Conservation (phyloP, 371 early-diverging fungal species). For the Smittium culicis region DNA sequence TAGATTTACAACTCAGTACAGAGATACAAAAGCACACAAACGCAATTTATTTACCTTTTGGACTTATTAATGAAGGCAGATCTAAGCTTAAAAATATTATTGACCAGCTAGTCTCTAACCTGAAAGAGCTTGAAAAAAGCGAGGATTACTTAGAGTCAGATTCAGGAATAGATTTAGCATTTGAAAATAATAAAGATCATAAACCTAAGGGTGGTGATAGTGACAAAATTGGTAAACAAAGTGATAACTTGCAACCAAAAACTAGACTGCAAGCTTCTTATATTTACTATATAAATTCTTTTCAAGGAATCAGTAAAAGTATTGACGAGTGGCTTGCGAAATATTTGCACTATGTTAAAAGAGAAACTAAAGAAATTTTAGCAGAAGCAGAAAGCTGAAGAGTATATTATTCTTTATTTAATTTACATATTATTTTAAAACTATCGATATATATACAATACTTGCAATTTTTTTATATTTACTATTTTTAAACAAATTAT, state of each 20-base stretch:
- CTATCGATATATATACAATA: too few relatives aligned
- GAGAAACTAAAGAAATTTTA: background rate
- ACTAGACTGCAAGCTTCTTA: background rate
- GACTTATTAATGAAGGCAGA: background rate
- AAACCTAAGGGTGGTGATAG: too few relatives aligned
- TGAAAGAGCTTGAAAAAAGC: background rate
- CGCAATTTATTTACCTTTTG: background rate
- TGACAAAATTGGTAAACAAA: too few relatives aligned
- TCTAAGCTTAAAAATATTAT: background rate
- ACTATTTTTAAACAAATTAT: too few relatives aligned
- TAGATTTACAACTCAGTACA: background rate
- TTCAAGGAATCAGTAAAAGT: background rate
- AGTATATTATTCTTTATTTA: too few relatives aligned
- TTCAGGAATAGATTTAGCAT: too few relatives aligned
- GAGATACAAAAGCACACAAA: background rate
- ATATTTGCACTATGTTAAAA: background rate
- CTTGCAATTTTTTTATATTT: too few relatives aligned
- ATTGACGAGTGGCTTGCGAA: background rate
- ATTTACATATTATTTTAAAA: too few relatives aligned
- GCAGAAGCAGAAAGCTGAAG: too few relatives aligned
- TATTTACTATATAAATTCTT: background rate
- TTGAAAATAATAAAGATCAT: too few relatives aligned
- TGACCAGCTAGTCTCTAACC: background rate
- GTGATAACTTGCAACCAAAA: too few relatives aligned
- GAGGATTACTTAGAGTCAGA: background rate